Base-by-base conservation (phyloP, 148 eudicot species). In the Polygonum aviculare region DNA sequence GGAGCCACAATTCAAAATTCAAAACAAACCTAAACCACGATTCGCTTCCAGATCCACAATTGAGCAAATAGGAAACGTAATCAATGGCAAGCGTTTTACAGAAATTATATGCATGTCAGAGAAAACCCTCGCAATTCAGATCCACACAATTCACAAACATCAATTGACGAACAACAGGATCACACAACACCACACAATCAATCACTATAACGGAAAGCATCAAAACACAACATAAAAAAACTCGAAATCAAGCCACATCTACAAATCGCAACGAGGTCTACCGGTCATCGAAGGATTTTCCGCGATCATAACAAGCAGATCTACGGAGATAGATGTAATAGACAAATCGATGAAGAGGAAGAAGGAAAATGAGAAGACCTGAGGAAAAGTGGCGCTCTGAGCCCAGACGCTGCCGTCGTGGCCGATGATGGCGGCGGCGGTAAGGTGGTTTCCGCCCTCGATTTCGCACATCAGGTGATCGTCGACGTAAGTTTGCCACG, bases 401-500 rank as follows among this genome's bases (percentile, higher is more conserved):
- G 76, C 60, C 76, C 76, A 73, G 54, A 73, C 76, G 76, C 36
- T 19, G 54, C 55, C 76, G 59, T 73, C 76, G 35, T 73, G 76
- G 31, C 76, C 76, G 59, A 73, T 7, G 57, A 73, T 73, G 12
- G 76, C 76, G 26, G 76, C 76, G 54, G 76, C 76, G 54, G 76
- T 22, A 59, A 73, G 76, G 6, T 47, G 22, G 59, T 49, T 21
- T 11, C 76, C 76, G 76, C 60, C 76, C 3, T 73, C 76, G 76
- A 73, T 73, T 8, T 73, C 76, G 59, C 76, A 73, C 76, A 73
- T 16, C 15, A 73, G 38, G 54, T 73, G 76, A n/a, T 73, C 76
- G 76, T 73, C 76, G 35, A 73, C 76, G 76, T 73, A 73, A 7
- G 41, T 19, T 47, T 73, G 76, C 76, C 76, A 73, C 54, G 76